These are phyloP conservation scores for Tricholoma flavovirens DNA, from an alignment of 768 basidiomycete species.

Conservation along the genomic window DNA sequence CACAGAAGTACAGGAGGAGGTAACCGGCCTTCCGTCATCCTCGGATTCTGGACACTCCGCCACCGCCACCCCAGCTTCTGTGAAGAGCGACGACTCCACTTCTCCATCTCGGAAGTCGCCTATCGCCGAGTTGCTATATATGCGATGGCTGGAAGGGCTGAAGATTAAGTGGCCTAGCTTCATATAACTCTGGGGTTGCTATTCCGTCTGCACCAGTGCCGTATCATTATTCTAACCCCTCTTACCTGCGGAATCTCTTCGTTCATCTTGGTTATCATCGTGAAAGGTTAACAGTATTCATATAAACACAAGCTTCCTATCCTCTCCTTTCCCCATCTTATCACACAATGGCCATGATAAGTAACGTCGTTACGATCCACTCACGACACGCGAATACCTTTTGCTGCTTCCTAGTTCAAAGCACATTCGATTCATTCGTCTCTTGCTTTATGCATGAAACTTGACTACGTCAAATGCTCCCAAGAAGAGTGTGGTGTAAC, in stretches of 20 bases:
- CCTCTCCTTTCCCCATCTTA: not conserved
- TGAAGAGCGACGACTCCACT: slow-evolving; percentile 31
- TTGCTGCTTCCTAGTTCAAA: not conserved
- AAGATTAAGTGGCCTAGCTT: slow-evolving; percentile 87
- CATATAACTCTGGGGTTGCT: slow-evolving; percentile 19
- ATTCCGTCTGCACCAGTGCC: not conserved
- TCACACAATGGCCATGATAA: not conserved
- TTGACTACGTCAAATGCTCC: too few relatives aligned
- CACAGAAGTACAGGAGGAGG: slow-evolving; percentile 75
- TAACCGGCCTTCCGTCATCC: slow-evolving; percentile 42
- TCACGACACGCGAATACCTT: not conserved
- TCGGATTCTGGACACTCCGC: slow-evolving; percentile 27
- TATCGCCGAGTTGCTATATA: slow-evolving; percentile 93
- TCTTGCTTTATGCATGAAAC: too few relatives aligned
- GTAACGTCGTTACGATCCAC: not conserved
- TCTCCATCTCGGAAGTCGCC: slow-evolving; percentile 63
- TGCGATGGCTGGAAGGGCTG: slow-evolving; percentile 93
- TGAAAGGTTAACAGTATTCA: slow-evolving; percentile 1
- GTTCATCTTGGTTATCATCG: not conserved
- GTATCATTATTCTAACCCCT: not conserved
- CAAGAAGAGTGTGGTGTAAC: too few relatives aligned
- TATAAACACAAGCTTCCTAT: not conserved
- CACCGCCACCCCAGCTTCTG: slow-evolving; percentile 12
- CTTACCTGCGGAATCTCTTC: not conserved
- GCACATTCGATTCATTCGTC: not conserved